Evolutionary conservation across 2,329 filamentous ascomycete species (phyloP).

Genomic region (Dactylellina sp.): DNA sequence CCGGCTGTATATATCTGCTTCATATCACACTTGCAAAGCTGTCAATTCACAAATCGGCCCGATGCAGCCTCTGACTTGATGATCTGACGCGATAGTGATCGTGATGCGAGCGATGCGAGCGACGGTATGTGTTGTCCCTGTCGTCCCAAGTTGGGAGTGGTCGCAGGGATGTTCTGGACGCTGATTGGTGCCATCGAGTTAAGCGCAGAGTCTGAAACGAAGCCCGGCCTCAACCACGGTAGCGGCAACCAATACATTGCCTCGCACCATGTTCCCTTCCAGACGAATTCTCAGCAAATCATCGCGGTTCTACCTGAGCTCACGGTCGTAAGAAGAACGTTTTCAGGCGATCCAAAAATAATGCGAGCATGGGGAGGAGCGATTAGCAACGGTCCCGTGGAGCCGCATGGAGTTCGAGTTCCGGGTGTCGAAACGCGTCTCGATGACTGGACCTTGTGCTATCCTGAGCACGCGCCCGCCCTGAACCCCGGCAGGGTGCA

Average conservation of each 20-base stretch:
- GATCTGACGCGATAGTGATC: no score
- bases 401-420: slow-evolving; percentile 42
- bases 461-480: slow-evolving; percentile 50
- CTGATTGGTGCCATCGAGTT: slow-evolving; percentile 40
- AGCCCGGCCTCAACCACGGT: slow-evolving; percentile 3
- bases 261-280: slow-evolving; percentile 41
- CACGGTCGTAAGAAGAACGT: slow-evolving; percentile 32
- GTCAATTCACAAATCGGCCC: neutral
- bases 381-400: neutral
- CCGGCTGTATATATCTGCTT: neutral
- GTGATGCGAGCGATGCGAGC: no score
- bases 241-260: slow-evolving; percentile 56
- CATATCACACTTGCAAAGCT: neutral
- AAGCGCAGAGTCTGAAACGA: slow-evolving; percentile 51
- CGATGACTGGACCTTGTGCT: slow-evolving; percentile 43
- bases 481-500: slow-evolving; percentile 30
- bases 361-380: slow-evolving; percentile 31
- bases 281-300: slow-evolving; percentile 50
- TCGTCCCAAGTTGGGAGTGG: slow-evolving; percentile 50
- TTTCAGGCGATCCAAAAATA: slow-evolving; percentile 42
- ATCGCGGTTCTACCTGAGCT: slow-evolving; percentile 20
- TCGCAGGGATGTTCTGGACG: slow-evolving; percentile 33
- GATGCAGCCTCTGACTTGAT: neutral
- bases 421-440: slow-evolving; percentile 52
- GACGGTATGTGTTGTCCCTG: slow-evolving; percentile 37